Evolutionary conservation across 305 asterid species (phyloP), one percentile per base, ranked within the genome.

Genomic region (Galium porrigens): DNA sequence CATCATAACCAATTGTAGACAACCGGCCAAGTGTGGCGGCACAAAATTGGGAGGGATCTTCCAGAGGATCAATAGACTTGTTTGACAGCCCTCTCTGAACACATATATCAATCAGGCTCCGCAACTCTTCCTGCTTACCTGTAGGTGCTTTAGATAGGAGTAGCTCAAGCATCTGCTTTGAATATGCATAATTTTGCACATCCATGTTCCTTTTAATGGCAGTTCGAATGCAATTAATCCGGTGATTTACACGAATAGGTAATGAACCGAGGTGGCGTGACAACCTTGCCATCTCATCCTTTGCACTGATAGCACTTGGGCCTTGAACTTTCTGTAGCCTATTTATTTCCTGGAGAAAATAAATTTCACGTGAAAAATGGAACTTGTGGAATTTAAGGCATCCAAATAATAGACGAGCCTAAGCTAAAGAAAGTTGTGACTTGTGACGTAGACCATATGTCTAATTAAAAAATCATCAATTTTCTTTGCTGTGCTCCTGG

Each of bases 181-280:
- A 72, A 73, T 94, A 94, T 17, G 71, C 99, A 44, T 77, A 94
- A 73, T 94, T 94, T 77, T 89, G 99, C 41, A 94, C 96, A 73
- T 94, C 99, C 99, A 89, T 94, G 78, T 94, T 94, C 77, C 95
- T 80, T 70, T 86, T 94, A 58, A 94, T 94, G 74, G 99, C 99
- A 41, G 99, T 94, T 44, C 96, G 80, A 20, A 94, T 81, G 77
- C 97, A 94, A 76, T 86, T 86, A 76, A 94, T 90, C 77, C 97
- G 76, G 92, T 94, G 97, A 83, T 94, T 89, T 52, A 95, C 97
- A 27, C 81, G 94, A 76, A 89, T 97, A 46, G 99, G 97, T 76
- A 94, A 68, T 42, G 96, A 89, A 61, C 99, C 99, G 83, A 94
- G 80, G 75, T 94, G 97, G 53, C 96, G 94, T 18, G 99, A 79